These are phyloP conservation scores for Hypoxylon perforatum DNA, from an alignment of 495 filamentous ascomycete species.

Conservation along the genomic window DNA sequence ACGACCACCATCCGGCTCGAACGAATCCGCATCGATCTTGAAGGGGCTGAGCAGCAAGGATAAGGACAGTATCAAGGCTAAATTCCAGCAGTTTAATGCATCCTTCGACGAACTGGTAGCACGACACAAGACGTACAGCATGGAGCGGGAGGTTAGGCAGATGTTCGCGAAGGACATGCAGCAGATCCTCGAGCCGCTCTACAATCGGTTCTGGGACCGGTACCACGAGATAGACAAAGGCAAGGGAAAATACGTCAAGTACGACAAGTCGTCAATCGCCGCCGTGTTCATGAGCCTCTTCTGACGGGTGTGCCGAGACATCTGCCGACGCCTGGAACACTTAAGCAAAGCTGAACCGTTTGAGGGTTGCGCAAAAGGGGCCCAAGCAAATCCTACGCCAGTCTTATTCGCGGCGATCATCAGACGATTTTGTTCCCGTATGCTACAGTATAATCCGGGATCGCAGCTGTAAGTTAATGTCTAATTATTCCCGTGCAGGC, in stretches of 20 bases:
- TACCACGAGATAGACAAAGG: conserved; percentile 99
- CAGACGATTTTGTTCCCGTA: conserved; percentile 31
- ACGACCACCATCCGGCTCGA: conserved; percentile 75
- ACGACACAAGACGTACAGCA: conserved; percentile 80
- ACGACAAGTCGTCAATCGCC: conserved; percentile 79
- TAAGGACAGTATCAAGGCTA: conserved; percentile 94
- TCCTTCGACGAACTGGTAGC: conserved; percentile 88
- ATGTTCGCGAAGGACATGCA: conserved; percentile 85
- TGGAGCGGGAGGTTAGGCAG: conserved; percentile 88
- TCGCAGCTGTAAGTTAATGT: conserved; percentile 36
- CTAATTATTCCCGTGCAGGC: conserved; percentile 36
- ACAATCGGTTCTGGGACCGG: conserved; percentile 93
- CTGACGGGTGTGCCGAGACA: conserved; percentile 40
- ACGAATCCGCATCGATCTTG: conserved; percentile 77
- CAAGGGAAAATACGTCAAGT: conserved; percentile 96
- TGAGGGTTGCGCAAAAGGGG: conserved; percentile 23
- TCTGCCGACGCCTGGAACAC: conserved; percentile 30
- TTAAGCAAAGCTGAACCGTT: conserved; percentile 20
- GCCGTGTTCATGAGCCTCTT: conserved; percentile 64
- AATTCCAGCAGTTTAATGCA: conserved; percentile 88
- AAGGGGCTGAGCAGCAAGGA: conserved; percentile 87
- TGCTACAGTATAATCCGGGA: conserved; percentile 33
- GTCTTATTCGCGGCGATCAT: conserved; percentile 37
- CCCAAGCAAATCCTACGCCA: conserved; percentile 13
- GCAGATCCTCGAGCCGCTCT: conserved; percentile 90